Conservation (phyloP, 2,329 filamentous ascomycete species). For the Plectosphaerella sp. region DNA sequence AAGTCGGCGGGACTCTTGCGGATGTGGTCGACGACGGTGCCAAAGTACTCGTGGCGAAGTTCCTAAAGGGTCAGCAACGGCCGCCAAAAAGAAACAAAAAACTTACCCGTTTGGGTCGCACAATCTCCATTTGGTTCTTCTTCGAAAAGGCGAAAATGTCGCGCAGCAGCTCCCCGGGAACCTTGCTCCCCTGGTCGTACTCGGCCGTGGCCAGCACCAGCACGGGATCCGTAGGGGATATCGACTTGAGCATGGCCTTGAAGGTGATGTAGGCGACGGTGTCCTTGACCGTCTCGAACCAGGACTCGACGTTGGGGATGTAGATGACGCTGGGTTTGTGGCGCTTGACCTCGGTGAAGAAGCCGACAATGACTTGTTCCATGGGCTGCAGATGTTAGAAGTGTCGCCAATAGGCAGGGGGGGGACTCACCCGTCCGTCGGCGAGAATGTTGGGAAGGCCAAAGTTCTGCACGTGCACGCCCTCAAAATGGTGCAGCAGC, state of each 20-base stretch:
- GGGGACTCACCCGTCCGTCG: conserved; percentile 64
- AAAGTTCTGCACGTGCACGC: conserved; percentile 90
- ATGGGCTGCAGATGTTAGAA: conserved; percentile 45
- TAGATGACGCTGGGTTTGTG: conserved; percentile 96
- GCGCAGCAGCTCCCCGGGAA: conserved; percentile 51
- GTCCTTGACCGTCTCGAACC: conserved; percentile 63
- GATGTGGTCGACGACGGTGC: conserved; percentile 68
- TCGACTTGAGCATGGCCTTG: conserved; percentile 71
- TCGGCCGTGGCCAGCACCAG: conserved; percentile 85
- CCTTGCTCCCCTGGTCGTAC: conserved; percentile 35
- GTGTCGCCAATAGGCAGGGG: background rate
- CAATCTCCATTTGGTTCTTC: conserved; percentile 70
- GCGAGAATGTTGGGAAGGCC: conserved; percentile 83
- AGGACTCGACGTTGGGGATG: conserved; percentile 83
- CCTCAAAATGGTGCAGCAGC: conserved; percentile 85
- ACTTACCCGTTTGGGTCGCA: conserved; percentile 59
- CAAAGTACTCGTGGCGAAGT: conserved; percentile 76
- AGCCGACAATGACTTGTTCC: conserved; percentile 83
- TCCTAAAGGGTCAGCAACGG: conserved; percentile 25
- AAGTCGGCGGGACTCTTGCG: conserved; percentile 79
- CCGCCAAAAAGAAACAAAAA: background rate
- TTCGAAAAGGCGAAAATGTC: conserved; percentile 84
- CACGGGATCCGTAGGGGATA: conserved; percentile 87
- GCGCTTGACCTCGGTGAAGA: conserved; percentile 88
- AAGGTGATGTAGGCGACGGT: conserved; percentile 78